Conservation (phyloP, 140 eudicot genomes). For the Cichorium intybus region DNA sequence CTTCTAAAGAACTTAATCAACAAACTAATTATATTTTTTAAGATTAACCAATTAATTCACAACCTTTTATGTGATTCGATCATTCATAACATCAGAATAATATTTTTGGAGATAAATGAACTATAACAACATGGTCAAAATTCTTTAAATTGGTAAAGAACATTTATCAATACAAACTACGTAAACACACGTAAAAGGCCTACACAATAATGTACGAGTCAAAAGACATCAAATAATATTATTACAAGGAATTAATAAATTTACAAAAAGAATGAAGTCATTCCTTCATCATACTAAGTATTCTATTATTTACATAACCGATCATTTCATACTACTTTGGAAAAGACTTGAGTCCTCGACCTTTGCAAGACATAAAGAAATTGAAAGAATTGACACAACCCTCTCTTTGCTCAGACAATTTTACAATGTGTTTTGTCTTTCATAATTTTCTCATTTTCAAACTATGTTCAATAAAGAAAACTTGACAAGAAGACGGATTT, state of each 20-base stretch:
- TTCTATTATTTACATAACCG: constrained; percentile 22
- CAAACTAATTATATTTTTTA: no score
- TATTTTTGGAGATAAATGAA: no score
- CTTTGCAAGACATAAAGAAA: neutral
- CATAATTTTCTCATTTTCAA: constrained; percentile 15
- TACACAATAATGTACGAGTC: neutral
- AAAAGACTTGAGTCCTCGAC: constrained; percentile 8
- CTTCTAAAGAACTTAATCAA: no score
- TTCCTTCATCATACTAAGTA: neutral
- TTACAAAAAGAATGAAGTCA: constrained; percentile 21
- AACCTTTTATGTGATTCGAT: no score
- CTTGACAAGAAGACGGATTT: constrained; percentile 73
- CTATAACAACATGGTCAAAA: neutral
- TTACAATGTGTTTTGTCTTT: neutral
- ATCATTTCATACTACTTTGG: neutral
- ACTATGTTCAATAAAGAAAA: constrained; percentile 65
- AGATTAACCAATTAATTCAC: no score
- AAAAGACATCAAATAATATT: neutral
- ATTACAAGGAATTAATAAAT: neutral
- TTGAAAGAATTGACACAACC: neutral
- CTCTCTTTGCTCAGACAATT: constrained; percentile 1
- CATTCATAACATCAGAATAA: no score
- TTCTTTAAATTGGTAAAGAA: neutral
- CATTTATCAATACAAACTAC: neutral
- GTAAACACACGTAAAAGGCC: neutral